These are phyloP conservation scores for Nakazawaea populi DNA, from an alignment of 805 yeast genomes.

Conservation along the genomic window DNA sequence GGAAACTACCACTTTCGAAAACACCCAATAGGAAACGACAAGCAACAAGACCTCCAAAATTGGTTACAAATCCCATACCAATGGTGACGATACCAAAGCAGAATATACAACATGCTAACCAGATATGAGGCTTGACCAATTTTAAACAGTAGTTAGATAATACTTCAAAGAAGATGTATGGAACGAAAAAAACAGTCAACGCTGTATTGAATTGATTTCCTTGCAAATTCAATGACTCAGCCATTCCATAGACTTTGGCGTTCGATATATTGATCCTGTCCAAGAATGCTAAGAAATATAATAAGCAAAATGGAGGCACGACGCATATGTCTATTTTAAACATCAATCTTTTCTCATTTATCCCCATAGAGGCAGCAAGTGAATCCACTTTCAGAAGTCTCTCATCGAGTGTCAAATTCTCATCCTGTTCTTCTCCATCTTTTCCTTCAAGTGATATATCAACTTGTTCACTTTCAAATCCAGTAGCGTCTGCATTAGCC, in stretches of 20 bases:
- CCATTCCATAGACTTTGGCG: constrained; percentile 59
- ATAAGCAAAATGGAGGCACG: constrained; percentile 56
- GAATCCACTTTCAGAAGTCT: constrained; percentile 11
- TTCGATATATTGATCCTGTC: constrained; percentile 70
- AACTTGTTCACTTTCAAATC: not conserved
- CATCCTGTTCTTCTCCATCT: not conserved
- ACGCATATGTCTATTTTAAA: constrained; percentile 53
- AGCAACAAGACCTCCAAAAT: constrained; percentile 32
- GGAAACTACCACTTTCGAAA: constrained; percentile 38
- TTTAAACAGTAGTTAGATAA: constrained; percentile 33
- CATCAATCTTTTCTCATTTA: constrained; percentile 44
- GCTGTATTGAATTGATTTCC: constrained; percentile 52
- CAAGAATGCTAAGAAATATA: constrained; percentile 61
- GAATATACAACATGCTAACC: constrained; percentile 33
- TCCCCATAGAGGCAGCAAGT: constrained; percentile 32
- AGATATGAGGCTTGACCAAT: constrained; percentile 33
- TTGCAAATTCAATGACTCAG: constrained; percentile 38
- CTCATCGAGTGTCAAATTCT: not conserved
- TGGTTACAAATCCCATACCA: constrained; percentile 36
- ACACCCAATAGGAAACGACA: constrained; percentile 38
- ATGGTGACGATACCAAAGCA: constrained; percentile 34
- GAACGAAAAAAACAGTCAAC: constrained; percentile 46
- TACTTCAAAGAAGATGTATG: constrained; percentile 13
- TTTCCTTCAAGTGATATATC: not conserved
- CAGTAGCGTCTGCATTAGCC: not conserved